These are phyloP conservation scores for Vitellaria paradoxa DNA, from an alignment of 179 eudicot species.

Conservation along the genomic window DNA sequence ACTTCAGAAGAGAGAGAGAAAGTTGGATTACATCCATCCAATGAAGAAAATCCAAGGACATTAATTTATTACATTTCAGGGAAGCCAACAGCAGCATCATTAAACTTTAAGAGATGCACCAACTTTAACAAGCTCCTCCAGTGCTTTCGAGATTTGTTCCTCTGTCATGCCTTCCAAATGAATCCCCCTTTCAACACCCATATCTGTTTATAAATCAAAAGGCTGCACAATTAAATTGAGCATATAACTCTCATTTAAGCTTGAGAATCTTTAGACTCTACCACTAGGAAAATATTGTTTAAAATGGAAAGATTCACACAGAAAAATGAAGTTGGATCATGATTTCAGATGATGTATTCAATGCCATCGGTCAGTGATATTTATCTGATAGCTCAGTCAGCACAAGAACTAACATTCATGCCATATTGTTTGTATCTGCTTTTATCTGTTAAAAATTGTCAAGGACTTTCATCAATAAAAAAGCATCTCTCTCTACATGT, in stretches of 20 bases:
- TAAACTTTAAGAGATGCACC: slow-evolving; percentile 27
- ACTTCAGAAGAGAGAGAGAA: neutral
- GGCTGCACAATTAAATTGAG: neutral
- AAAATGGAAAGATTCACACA: neutral
- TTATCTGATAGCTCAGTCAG: no score
- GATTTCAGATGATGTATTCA: neutral
- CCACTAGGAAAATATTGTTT: neutral
- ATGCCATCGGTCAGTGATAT: no score
- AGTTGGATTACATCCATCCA: neutral
- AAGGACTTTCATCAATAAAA: no score
- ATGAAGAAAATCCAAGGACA: neutral
- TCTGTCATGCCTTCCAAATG: slow-evolving; percentile 71
- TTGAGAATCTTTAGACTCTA: neutral
- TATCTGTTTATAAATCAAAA: slow-evolving; percentile 38
- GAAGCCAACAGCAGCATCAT: neutral
- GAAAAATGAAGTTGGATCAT: neutral
- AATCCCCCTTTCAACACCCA: slow-evolving; percentile 79
- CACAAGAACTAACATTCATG: no score
- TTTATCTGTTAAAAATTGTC: no score
- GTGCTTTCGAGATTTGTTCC: slow-evolving; percentile 65
- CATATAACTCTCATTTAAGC: neutral
- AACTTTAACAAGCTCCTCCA: slow-evolving; percentile 55
- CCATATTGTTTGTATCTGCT: no score
- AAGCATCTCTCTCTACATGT: no score
- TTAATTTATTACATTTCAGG: neutral